A percentile compares a stretch with the other conserved stretches of the same genome.
phyloP scores from a whole-genome alignment of 1,139 yeast species.

The Kazachstania sp. region DNA sequence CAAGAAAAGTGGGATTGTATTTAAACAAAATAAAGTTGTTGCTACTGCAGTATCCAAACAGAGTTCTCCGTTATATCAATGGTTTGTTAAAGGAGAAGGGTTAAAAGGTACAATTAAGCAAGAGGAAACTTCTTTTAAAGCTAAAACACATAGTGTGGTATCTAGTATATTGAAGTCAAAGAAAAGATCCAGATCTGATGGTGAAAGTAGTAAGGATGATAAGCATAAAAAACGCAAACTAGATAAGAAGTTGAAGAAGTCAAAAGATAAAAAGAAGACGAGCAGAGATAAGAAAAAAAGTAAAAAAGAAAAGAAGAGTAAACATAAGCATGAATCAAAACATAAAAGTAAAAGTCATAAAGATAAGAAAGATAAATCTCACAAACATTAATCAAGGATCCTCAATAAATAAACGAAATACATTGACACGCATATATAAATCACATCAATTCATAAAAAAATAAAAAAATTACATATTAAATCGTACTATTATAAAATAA shows the following conservation, averaged over 20 bases:
- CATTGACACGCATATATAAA: neutral
- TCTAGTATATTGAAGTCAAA: slow-evolving; percentile 6
- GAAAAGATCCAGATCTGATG: slow-evolving; percentile 15
- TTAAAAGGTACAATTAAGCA: slow-evolving; percentile 65
- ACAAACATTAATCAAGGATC: neutral
- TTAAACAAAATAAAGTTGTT: slow-evolving; percentile 38
- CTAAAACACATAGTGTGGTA: slow-evolving; percentile 7
- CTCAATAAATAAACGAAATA: neutral
- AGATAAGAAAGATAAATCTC: slow-evolving; percentile 12
- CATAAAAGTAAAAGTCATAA: slow-evolving; percentile 16
- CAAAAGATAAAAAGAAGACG: slow-evolving; percentile 21
- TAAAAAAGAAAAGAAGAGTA: slow-evolving; percentile 8
- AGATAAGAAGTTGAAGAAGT: slow-evolving; percentile 15
- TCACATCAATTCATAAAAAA: neutral
- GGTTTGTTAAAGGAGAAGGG: slow-evolving; percentile 80
- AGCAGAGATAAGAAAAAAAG: slow-evolving; percentile 24
- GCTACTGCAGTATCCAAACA: slow-evolving; percentile 43
- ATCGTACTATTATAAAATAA: neutral
- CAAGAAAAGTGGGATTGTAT: slow-evolving; percentile 31
- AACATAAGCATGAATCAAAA: neutral
- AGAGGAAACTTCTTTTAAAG: slow-evolving; percentile 14
- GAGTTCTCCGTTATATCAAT: slow-evolving; percentile 52
- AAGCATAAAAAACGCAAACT: slow-evolving; percentile 25
- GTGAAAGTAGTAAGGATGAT: slow-evolving; percentile 13
- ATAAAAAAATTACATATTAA: neutral